phyloP scores from a whole-genome alignment of 2,329 filamentous ascomycete species.

The Trichoderma oligosporum region DNA sequence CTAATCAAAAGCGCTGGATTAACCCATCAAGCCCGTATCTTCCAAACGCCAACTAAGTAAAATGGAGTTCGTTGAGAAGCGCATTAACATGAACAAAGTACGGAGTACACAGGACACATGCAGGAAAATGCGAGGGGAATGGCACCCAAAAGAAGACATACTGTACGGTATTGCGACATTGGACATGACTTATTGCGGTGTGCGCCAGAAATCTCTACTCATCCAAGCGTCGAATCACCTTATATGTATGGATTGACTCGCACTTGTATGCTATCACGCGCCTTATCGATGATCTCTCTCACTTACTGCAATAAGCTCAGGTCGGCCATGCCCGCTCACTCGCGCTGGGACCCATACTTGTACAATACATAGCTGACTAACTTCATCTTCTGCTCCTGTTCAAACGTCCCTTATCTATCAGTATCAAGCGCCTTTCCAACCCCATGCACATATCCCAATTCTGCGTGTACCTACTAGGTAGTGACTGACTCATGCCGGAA shows the following conservation, averaged over 20 bases:
- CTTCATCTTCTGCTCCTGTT: neutral
- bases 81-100: no score
- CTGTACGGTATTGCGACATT: constrained; percentile 1
- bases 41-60: no score
- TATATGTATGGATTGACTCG: neutral
- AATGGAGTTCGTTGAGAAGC: no score
- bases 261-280: neutral
- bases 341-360: no score
- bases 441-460: neutral
- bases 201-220: neutral
- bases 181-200: neutral
- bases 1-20: neutral
- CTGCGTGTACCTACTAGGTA: neutral
- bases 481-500: neutral
- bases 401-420: neutral
- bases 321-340: no score
- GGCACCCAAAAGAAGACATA: neutral
- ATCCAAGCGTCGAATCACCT: neutral
- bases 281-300: constrained; percentile 14
- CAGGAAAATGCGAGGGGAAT: neutral
- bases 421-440: neutral
- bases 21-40: neutral
- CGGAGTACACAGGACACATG: no score
- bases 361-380: neutral
- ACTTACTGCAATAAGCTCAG: no score